These are phyloP conservation scores for Diversispora eburnea DNA, from an alignment of 192 early-diverging fungal species.

Conservation along the genomic window DNA sequence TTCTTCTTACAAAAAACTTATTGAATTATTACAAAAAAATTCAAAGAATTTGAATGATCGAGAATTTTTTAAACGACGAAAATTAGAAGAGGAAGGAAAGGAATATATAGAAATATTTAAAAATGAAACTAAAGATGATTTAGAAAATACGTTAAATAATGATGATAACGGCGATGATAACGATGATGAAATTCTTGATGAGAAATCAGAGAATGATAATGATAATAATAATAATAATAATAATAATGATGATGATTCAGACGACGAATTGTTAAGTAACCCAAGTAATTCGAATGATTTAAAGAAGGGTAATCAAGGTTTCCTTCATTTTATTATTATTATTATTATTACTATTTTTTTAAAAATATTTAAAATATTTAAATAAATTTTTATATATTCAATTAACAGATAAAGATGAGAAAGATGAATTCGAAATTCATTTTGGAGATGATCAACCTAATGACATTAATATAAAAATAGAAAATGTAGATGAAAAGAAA, in stretches of 20 bases:
- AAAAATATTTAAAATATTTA: neutral
- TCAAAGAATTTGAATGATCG: too few relatives aligned
- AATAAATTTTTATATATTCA: neutral
- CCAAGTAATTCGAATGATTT: too few relatives aligned
- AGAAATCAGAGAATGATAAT: neutral
- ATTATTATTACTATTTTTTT: too few relatives aligned
- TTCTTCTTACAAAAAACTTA: conserved; percentile 1
- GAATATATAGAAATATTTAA: neutral
- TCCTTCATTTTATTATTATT: neutral
- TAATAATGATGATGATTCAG: too few relatives aligned
- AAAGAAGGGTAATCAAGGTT: neutral
- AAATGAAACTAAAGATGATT: neutral
- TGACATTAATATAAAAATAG: conserved; percentile 31
- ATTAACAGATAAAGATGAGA: too few relatives aligned
- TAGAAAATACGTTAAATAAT: neutral
- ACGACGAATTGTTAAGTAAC: too few relatives aligned
- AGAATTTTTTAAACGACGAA: neutral
- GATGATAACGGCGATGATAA: neutral
- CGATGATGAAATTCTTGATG: neutral
- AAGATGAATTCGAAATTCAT: conserved; percentile 36
- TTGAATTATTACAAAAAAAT: conserved; percentile 7
- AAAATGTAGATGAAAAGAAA: conserved; percentile 38
- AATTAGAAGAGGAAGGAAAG: neutral
- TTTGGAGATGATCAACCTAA: conserved; percentile 37
- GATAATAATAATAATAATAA: neutral